Percentiles rank a stretch among this genome's conserved stretches.
Conservation (phyloP, 345 rosid genomes). For the Turnera subulata region DNA sequence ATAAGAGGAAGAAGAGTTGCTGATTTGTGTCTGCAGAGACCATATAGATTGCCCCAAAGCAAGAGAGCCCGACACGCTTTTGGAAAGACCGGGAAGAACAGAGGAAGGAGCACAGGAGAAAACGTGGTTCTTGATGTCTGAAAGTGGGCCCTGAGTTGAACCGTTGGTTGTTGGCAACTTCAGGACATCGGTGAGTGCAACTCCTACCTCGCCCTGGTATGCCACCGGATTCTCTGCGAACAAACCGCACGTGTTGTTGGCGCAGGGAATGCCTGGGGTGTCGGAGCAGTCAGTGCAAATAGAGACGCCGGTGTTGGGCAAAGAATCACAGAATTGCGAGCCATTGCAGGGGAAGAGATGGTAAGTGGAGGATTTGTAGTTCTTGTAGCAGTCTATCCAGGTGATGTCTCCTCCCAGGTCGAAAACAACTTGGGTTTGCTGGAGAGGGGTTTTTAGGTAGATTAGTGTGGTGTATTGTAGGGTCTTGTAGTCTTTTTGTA, state of each 20-base stretch:
- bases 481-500: neutral
- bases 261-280: neutral
- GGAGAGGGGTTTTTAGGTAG: neutral
- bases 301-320: neutral
- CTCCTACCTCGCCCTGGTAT: too few species aligned
- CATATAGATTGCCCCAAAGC: constrained; percentile 21
- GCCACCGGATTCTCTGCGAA: neutral
- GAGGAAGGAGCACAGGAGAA: neutral
- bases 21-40: constrained; percentile 32
- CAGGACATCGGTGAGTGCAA: neutral
- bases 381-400: neutral
- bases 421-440: neutral
- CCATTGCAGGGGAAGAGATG: neutral
- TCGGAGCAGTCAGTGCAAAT: neutral
- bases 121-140: neutral
- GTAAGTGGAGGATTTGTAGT: neutral
- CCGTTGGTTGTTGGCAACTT: neutral
- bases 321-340: neutral
- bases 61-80: constrained; percentile 11
- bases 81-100: constrained; percentile 12
- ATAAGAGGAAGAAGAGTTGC: constrained; percentile 9
- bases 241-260: neutral
- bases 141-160: neutral
- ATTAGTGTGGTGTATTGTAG: neutral
- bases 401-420: neutral